Evolutionary conservation across 2,329 filamentous ascomycete genomes (phyloP).

Genomic region (Beauveria asiatica): DNA sequence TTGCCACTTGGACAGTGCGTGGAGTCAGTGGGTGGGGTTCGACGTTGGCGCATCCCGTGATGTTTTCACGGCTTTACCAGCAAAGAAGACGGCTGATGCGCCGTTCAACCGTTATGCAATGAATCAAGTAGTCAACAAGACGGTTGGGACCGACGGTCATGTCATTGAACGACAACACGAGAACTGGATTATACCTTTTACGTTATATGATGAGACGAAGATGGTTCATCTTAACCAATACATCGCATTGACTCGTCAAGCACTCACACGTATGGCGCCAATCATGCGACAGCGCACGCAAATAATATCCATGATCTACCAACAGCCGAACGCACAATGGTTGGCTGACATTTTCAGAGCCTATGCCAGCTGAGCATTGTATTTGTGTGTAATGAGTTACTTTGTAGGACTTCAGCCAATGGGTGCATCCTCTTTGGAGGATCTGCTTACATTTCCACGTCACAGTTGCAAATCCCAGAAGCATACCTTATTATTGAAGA

Average conservation of each 20-base stretch:
- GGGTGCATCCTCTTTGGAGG: not conserved
- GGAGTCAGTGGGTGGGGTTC: not conserved
- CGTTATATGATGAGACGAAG: not conserved
- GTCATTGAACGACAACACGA: not conserved
- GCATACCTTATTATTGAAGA: constrained; percentile 23
- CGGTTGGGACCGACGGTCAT: too few relatives aligned
- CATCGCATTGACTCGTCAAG: not conserved
- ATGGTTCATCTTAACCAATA: not conserved
- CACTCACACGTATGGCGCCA: not conserved
- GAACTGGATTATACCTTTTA: not conserved
- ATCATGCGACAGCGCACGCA: not conserved
- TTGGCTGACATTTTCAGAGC: not conserved
- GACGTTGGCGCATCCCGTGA: not conserved
- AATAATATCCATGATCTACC: not conserved
- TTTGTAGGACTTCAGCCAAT: not conserved
- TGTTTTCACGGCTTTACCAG: too few relatives aligned
- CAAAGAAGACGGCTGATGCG: not conserved
- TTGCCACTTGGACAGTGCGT: too few relatives aligned
- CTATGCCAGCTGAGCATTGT: not conserved
- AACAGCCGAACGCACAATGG: not conserved
- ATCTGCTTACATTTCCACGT: not conserved
- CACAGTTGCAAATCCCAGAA: not conserved
- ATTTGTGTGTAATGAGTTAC: not conserved
- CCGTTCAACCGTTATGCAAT: too few relatives aligned
- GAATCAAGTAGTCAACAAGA: too few relatives aligned